Percentiles rank a stretch among this genome's conserved stretches.
phyloP scores from a whole-genome alignment of 2,329 filamentous ascomycete genomes.

The Pochonia chlamydosporia region DNA sequence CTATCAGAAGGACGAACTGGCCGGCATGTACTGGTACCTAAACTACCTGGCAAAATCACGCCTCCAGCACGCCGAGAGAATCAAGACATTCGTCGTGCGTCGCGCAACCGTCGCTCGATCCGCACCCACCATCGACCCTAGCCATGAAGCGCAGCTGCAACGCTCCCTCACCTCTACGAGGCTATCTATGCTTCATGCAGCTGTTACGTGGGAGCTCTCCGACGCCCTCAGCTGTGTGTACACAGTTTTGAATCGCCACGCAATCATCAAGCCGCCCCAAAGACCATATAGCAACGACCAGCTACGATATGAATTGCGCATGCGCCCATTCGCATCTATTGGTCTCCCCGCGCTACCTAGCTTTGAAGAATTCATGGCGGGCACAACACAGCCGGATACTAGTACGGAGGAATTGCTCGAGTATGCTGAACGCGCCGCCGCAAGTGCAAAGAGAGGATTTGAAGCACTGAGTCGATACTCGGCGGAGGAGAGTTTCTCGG shows the following conservation, averaged over 20 bases:
- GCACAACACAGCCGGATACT: conserved; percentile 34
- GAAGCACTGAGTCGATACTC: conserved; percentile 49
- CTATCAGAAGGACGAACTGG: conserved; percentile 79
- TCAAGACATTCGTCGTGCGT: conserved; percentile 57
- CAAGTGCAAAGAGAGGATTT: conserved; percentile 47
- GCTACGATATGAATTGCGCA: conserved; percentile 74
- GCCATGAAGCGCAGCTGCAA: conserved; percentile 37
- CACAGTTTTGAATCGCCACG: conserved; percentile 55
- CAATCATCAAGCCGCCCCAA: conserved; percentile 42
- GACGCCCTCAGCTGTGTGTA: conserved; percentile 58
- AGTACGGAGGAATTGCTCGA: conserved; percentile 35
- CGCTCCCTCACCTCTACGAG: conserved; percentile 51
- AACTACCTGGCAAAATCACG: conserved; percentile 66
- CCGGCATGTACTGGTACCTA: conserved; percentile 88
- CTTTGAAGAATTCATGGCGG: conserved; percentile 52
- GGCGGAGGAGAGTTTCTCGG: conserved; percentile 47
- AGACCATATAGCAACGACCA: conserved; percentile 62
- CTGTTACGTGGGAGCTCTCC: conserved; percentile 53
- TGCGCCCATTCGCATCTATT: conserved; percentile 74
- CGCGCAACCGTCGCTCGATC: conserved; percentile 25
- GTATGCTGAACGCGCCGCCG: conserved; percentile 39
- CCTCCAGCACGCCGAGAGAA: conserved; percentile 64
- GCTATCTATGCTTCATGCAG: conserved; percentile 57
- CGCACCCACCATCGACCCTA: conserved; percentile 13
- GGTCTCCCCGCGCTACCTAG: conserved; percentile 61